Conservation (phyloP, 2,329 filamentous ascomycete genomes). For the Fusarium devonianum region DNA sequence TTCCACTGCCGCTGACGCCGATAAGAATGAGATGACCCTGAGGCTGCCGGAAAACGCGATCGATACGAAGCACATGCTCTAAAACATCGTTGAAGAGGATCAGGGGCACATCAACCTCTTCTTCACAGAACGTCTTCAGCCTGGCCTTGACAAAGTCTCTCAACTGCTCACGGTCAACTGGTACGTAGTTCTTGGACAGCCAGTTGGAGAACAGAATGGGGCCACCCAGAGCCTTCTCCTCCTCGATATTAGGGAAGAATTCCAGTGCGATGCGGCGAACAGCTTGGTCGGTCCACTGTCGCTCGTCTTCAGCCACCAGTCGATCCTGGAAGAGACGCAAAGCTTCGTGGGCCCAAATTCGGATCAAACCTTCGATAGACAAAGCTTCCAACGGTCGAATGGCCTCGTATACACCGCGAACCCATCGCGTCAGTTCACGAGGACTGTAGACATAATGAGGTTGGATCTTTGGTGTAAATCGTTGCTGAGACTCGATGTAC, state of each 20-base stretch:
- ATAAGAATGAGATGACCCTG: conserved; percentile 98
- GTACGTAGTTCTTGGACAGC: conserved; percentile 98
- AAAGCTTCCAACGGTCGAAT: conserved; percentile 90
- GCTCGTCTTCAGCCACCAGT: conserved; percentile 91
- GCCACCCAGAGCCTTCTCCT: conserved; percentile 84
- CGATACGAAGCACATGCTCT: conserved; percentile 96
- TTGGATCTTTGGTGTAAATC: conserved; percentile 95
- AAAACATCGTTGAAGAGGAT: conserved; percentile 99
- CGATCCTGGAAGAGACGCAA: conserved; percentile 96
- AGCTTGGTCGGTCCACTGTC: conserved; percentile 91
- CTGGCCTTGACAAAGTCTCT: conserved; percentile 97
- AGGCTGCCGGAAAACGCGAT: conserved; percentile 97
- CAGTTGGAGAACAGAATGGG: conserved; percentile 99
- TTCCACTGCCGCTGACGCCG: conserved; percentile 97
- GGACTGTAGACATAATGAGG: conserved; percentile 99
- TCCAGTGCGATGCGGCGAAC: conserved; percentile 87
- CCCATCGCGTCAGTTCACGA: conserved; percentile 97
- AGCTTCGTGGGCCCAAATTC: conserved; percentile 98
- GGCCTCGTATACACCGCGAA: conserved; percentile 95
- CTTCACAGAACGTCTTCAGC: conserved; percentile 97
- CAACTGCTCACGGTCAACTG: conserved; percentile 92
- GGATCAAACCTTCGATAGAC: conserved; percentile 86
- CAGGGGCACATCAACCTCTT: conserved; percentile 97
- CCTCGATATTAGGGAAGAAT: conserved; percentile 94
- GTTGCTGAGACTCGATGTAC: conserved; percentile 91